Conservation (phyloP, 148 eudicot species). For the Chenopodium quinoa region DNA sequence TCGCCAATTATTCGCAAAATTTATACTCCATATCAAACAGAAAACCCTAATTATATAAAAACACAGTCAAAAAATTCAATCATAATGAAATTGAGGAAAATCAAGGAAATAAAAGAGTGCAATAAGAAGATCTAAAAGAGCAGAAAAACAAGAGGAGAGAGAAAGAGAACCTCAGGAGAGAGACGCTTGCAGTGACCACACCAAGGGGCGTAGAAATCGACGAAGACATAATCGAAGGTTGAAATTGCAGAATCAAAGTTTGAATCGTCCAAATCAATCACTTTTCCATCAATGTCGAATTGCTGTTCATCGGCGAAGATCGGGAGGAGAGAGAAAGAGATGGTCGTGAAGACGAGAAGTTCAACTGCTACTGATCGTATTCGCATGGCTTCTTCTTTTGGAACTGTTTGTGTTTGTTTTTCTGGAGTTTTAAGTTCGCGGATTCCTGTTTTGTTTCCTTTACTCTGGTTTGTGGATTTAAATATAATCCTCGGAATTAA, state of each 20-base stretch:
- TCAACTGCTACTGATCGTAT: slow-evolving; percentile 7
- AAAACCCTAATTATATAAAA: too few species aligned
- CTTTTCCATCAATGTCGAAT: slow-evolving; percentile 55
- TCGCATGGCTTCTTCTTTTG: slow-evolving; percentile 17
- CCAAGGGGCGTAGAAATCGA: slow-evolving; percentile 94
- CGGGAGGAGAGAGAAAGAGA: slow-evolving; percentile 23
- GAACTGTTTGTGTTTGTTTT: background rate
- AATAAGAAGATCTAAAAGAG: background rate
- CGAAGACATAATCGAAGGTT: slow-evolving; percentile 61
- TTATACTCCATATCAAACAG: background rate
- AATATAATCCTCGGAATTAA: too few species aligned
- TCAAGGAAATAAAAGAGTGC: background rate
- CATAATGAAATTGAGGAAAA: background rate
- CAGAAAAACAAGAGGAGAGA: slow-evolving; percentile 1
- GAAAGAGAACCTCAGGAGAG: slow-evolving; percentile 60
- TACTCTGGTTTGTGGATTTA: too few species aligned
- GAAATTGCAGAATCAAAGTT: slow-evolving; percentile 83
- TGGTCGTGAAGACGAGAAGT: background rate
- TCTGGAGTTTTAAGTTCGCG: background rate
- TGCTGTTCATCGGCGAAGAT: slow-evolving; percentile 28
- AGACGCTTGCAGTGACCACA: slow-evolving; percentile 95
- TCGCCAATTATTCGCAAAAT: background rate
- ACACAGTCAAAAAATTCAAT: background rate
- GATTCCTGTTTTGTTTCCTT: background rate
- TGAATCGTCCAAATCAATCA: slow-evolving; percentile 68